phyloP scores from a whole-genome alignment of 441 rosid species.

The Hura crepitans region DNA sequence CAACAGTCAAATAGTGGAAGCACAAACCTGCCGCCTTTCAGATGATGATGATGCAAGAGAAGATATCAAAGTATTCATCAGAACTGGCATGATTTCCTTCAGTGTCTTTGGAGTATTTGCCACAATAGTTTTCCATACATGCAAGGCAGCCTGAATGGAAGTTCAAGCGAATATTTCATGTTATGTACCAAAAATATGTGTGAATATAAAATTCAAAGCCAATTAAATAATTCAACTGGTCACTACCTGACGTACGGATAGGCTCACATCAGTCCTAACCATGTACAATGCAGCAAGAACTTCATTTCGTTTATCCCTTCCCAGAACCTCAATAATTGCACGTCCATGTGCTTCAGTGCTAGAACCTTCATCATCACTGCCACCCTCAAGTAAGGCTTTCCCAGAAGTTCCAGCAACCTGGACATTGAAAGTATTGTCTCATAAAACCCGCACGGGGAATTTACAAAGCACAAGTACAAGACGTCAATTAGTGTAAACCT shows the following conservation, averaged over 20 bases:
- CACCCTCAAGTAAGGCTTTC: slow-evolving; percentile 98
- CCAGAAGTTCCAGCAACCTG: slow-evolving; percentile 99
- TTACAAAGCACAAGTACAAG: slow-evolving; percentile 8
- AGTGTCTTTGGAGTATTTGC: slow-evolving; percentile 99
- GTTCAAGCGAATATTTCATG: slow-evolving; percentile 6
- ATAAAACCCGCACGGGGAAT: slow-evolving; percentile 11
- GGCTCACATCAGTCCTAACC: slow-evolving; percentile 97
- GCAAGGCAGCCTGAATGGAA: slow-evolving; percentile 82
- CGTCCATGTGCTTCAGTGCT: slow-evolving; percentile 99
- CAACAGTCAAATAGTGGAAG: background rate
- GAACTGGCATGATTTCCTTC: slow-evolving; percentile 95
- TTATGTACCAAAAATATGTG: background rate
- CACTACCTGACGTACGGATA: slow-evolving; percentile 98
- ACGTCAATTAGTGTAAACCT: slow-evolving; percentile 45
- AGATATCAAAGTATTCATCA: slow-evolving; percentile 88
- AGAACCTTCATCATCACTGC: slow-evolving; percentile 99
- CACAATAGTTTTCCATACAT: slow-evolving; percentile 98
- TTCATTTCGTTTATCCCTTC: slow-evolving; percentile 94
- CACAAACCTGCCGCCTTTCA: slow-evolving; percentile 94
- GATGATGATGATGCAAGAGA: slow-evolving; percentile 94
- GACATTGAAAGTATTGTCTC: slow-evolving; percentile 11
- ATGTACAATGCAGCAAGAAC: slow-evolving; percentile 96
- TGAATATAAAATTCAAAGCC: slow-evolving; percentile 13
- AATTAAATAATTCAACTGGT: slow-evolving; percentile 20
- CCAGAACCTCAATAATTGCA: slow-evolving; percentile 96